Evolutionary conservation across 1,284 basidiomycete species (phyloP), one percentile per base, ranked within the genome.

Genomic region (Trichosporon sp.): DNA sequence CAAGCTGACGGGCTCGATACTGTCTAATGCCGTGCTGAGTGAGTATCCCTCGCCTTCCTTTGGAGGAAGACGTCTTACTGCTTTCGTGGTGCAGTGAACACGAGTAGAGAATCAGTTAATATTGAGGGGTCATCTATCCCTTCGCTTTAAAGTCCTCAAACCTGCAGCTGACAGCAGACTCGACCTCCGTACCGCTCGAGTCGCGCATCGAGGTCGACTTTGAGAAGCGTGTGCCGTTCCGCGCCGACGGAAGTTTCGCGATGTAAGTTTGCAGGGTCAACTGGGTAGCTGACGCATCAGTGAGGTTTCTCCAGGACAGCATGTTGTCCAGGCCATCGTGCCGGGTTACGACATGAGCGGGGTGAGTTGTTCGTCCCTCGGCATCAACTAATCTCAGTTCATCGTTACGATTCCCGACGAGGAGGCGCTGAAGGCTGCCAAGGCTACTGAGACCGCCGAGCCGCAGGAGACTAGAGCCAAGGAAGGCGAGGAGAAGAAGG

Each of bases 211-310:
- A 74, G 16, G 70, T 81, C 11, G 75, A 81, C 73, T 70, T 77
- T 2, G 70, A 70, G 5, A 65, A 65, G 51, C 69, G 70, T 40
- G 74, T 77, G 4, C 76, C 75, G 51, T 72, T 83, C 54, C 75
- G 72, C 31, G 72, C 73, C 40, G 80, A 81, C 66, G 81, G 81
- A 1, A 73, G 74, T 16, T 83, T 81, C 68, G 73, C 75, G 32
- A 35, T 83, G 80, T 80, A 67, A 63, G 81, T 4, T 19, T 10
- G 2, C 26, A 48, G 31, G 26, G 26, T 26, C 26, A 26, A 26
- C 26, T 6, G 5, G 2, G 12, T n/a, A 32, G 43, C 56, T 64
- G 61, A 51, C 65, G 48, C 14, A 32, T 31, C 78, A 79, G n/a
- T 51, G 72, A 75, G 46, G 76, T 83, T 0, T 31, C 71, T 0